Conservation (phyloP, 1,139 yeast genomes). For the Trichomonascaceae sp. region DNA sequence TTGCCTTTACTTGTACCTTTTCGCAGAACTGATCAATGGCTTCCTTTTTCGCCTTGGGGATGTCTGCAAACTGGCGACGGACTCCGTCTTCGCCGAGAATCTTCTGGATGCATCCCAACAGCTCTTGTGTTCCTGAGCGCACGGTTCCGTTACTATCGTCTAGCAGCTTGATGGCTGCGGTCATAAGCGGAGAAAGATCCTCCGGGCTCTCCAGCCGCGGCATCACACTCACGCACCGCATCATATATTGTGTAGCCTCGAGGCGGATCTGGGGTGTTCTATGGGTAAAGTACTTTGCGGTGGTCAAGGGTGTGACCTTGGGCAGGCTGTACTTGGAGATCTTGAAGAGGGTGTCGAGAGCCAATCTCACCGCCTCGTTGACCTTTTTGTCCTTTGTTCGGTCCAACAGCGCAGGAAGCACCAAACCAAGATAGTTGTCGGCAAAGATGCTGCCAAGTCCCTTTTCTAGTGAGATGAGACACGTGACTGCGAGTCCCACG, state of each 20-base stretch:
- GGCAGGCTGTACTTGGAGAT: neutral
- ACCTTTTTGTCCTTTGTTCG: conserved; percentile 87
- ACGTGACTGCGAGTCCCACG: conserved; percentile 66
- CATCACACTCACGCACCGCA: conserved; percentile 48
- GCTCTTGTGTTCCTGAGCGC: conserved; percentile 65
- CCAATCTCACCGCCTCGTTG: conserved; percentile 50
- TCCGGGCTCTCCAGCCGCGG: conserved; percentile 35
- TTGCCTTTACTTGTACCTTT: conserved; percentile 41
- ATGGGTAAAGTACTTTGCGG: conserved; percentile 48
- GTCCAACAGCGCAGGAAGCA: conserved; percentile 58
- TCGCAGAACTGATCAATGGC: conserved; percentile 54
- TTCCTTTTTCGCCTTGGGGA: conserved; percentile 56
- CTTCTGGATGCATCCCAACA: conserved; percentile 74
- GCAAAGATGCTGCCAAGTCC: conserved; percentile 50
- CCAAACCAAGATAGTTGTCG: conserved; percentile 35
- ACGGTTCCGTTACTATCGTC: conserved; percentile 80
- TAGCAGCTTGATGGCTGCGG: conserved; percentile 44
- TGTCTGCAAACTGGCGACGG: conserved; percentile 43
- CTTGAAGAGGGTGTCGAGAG: conserved; percentile 51
- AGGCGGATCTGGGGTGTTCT: conserved; percentile 78
- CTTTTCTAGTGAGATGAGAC: conserved; percentile 47
- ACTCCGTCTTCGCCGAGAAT: conserved; percentile 64
- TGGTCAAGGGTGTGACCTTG: conserved; percentile 36
- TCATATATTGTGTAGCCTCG: conserved; percentile 52
- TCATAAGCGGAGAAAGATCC: conserved; percentile 48